Conservation (phyloP, 441 rosid species). For the Populus hybrid region DNA sequence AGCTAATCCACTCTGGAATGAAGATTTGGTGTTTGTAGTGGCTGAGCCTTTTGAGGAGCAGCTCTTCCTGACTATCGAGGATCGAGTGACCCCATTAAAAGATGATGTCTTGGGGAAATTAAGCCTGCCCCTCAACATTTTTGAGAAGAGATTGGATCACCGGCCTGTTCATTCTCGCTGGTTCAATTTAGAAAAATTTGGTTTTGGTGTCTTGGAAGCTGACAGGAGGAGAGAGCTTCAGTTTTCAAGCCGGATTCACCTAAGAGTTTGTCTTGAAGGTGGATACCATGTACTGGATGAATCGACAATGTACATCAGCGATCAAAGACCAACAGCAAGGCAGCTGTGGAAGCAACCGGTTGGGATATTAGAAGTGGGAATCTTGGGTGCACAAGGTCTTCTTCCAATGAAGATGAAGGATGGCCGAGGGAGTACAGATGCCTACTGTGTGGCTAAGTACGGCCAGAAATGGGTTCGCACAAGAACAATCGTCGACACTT, state of each 20-base stretch:
- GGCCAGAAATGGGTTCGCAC: slow-evolving; percentile 98
- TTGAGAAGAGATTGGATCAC: slow-evolving; percentile 84
- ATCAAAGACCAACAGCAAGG: slow-evolving; percentile 78
- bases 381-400: slow-evolving; percentile 75
- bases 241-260: slow-evolving; percentile 70
- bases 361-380: slow-evolving; percentile 77
- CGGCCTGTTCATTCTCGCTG: slow-evolving; percentile 74
- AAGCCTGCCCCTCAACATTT: slow-evolving; percentile 41
- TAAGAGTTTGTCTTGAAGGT: slow-evolving; percentile 77
- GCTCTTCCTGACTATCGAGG: slow-evolving; percentile 63
- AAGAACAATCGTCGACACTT: slow-evolving; percentile 68
- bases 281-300: slow-evolving; percentile 96
- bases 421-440: slow-evolving; percentile 76
- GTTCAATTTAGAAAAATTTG: slow-evolving; percentile 80
- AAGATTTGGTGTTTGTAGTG: slow-evolving; percentile 76
- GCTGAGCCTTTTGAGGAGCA: slow-evolving; percentile 93
- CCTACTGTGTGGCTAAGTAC: slow-evolving; percentile 90
- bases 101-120: slow-evolving; percentile 71
- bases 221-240: slow-evolving; percentile 69
- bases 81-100: slow-evolving; percentile 51
- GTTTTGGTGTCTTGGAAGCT: slow-evolving; percentile 64
- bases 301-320: slow-evolving; percentile 87
- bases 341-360: slow-evolving; percentile 79
- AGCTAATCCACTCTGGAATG: slow-evolving; percentile 65
- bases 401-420: slow-evolving; percentile 77